phyloP scores from a whole-genome alignment of 1,284 basidiomycete genomes.

The Leccinum griseonigrum region DNA sequence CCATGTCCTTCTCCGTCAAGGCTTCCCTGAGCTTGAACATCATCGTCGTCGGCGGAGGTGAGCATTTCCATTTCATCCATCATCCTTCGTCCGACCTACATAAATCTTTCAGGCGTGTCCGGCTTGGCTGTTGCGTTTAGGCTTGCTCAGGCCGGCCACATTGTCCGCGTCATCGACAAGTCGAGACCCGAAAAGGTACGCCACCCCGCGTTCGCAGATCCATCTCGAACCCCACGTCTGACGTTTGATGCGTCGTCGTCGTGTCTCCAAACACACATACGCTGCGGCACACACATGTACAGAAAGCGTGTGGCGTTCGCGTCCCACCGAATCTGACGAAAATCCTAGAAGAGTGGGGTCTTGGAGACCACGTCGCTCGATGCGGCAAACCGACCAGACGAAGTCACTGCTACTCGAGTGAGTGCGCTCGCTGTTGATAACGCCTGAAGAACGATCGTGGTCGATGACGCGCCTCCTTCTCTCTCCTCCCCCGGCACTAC shows the following conservation, averaged over 20 bases:
- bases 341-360: conserved; percentile 47
- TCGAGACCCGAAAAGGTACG: conserved; percentile 32
- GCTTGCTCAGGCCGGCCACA: conserved; percentile 44
- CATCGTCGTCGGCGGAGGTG: conserved; percentile 43
- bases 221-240: neutral
- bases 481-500: neutral
- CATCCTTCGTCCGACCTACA: neutral
- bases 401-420: conserved; percentile 21
- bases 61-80: neutral
- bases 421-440: conserved; percentile 18
- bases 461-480: neutral
- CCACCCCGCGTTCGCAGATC: neutral
- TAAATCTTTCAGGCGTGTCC: conserved; percentile 29
- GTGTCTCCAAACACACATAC: neutral
- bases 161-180: conserved; percentile 44
- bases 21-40: conserved; percentile 36
- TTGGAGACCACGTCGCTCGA: conserved; percentile 38
- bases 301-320: conserved; percentile 40
- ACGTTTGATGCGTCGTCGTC: neutral
- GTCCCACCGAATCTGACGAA: conserved; percentile 49
- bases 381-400: conserved; percentile 29
- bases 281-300: neutral
- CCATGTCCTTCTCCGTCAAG: conserved; percentile 10
- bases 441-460: neutral
- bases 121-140: conserved; percentile 49